Conservation (phyloP, 1,284 basidiomycete species). For the Ceratobasidium sp. region DNA sequence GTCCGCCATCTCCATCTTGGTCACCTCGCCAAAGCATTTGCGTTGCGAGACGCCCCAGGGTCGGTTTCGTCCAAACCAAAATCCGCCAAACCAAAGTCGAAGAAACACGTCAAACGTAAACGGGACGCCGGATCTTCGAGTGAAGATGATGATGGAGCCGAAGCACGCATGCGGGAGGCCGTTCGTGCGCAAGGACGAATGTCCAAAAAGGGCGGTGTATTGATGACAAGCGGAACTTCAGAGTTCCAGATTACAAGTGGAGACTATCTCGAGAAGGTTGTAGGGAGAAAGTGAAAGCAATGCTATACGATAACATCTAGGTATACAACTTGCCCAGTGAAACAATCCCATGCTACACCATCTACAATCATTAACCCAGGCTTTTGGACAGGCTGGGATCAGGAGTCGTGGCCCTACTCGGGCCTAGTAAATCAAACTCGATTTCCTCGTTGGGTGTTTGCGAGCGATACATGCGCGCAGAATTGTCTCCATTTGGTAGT, state of each 20-base stretch:
- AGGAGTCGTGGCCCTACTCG: constrained; percentile 38
- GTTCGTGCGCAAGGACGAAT: constrained; percentile 85
- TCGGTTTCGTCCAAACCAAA: constrained; percentile 56
- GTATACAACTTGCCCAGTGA: constrained; percentile 32
- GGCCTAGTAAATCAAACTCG: constrained; percentile 39
- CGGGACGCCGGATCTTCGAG: constrained; percentile 46
- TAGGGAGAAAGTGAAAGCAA: constrained; percentile 42
- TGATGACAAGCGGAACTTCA: constrained; percentile 71
- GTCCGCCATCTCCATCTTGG: constrained; percentile 92
- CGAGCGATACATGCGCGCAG: constrained; percentile 11
- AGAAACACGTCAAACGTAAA: constrained; percentile 30
- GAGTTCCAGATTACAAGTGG: constrained; percentile 85
- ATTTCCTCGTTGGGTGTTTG: constrained; percentile 36
- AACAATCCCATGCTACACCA: constrained; percentile 7
- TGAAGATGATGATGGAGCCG: constrained; percentile 64
- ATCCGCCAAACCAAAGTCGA: constrained; percentile 36
- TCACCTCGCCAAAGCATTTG: constrained; percentile 96
- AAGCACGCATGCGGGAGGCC: constrained; percentile 85
- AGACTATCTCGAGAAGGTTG: constrained; percentile 71
- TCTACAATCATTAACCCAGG: constrained; percentile 26
- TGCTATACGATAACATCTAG: constrained; percentile 27
- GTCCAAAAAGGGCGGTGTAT: constrained; percentile 78
- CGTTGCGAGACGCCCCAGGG: constrained; percentile 89
- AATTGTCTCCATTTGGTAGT: not conserved
- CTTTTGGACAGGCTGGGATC: constrained; percentile 17